These are phyloP conservation scores for Fusarium armeniacum DNA, from an alignment of 2,329 filamentous ascomycete genomes.

Conservation along the genomic window DNA sequence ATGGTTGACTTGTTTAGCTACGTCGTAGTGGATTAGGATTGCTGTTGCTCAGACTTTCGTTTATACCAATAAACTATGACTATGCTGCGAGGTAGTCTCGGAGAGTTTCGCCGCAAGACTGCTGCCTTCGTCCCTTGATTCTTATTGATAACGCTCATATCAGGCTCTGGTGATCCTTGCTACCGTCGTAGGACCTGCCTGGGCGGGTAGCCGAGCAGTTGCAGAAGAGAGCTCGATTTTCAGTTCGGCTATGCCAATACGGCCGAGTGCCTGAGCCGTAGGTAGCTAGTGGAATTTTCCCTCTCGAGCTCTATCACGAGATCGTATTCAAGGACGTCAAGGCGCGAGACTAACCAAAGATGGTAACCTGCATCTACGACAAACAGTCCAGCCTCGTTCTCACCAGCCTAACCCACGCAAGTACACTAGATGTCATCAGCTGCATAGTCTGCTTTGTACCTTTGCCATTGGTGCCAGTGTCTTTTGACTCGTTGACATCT, in stretches of 20 bases:
- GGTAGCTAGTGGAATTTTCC: background rate
- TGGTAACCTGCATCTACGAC: background rate
- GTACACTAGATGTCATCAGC: background rate
- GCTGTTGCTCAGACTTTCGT: background rate
- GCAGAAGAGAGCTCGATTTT: slow-evolving; percentile 19
- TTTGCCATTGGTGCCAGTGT: background rate
- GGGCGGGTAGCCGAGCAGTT: slow-evolving; percentile 4
- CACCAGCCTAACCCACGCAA: background rate
- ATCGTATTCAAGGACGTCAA: background rate
- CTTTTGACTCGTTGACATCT: background rate
- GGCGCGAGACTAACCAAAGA: background rate
- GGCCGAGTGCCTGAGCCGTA: slow-evolving; percentile 4
- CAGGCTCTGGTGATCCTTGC: background rate
- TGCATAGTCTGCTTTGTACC: background rate
- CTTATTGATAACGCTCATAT: background rate
- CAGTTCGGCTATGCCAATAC: slow-evolving; percentile 1
- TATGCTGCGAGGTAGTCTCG: background rate
- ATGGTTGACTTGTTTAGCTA: background rate
- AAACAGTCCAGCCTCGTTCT: slow-evolving; percentile 4
- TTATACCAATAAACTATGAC: background rate
- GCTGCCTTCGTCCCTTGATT: background rate
- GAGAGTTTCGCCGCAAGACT: background rate
- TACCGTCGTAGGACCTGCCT: background rate
- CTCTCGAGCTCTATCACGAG: background rate
- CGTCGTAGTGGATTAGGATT: background rate